Conservation (phyloP, 2,329 filamentous ascomycete genomes). For the Helicocarpus griseus region DNA sequence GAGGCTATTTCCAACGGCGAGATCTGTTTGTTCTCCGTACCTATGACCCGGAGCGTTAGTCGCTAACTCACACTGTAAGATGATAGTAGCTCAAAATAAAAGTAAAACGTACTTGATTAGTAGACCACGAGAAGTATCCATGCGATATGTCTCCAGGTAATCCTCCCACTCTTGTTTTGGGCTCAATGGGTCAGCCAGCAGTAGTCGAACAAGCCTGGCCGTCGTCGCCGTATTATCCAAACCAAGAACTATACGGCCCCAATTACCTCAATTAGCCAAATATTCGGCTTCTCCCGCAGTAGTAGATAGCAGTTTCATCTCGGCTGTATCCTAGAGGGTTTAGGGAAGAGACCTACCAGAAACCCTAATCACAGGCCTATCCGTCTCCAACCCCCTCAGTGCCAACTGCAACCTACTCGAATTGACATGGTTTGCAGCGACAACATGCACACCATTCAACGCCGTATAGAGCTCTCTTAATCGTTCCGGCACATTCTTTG, state of each 20-base stretch:
- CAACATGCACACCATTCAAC: slow-evolving; percentile 41
- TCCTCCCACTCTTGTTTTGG: slow-evolving; percentile 58
- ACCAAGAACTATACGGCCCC: slow-evolving; percentile 36
- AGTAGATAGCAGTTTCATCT: background rate
- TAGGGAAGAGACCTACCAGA: slow-evolving; percentile 34
- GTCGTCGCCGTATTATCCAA: slow-evolving; percentile 42
- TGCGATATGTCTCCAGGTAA: slow-evolving; percentile 43
- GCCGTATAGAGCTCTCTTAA: slow-evolving; percentile 46
- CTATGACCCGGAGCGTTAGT: slow-evolving; percentile 23
- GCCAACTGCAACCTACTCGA: slow-evolving; percentile 51
- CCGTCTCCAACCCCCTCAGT: slow-evolving; percentile 46
- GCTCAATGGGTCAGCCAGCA: slow-evolving; percentile 61
- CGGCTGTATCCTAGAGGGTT: background rate
- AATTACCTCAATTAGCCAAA: background rate
- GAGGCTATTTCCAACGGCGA: slow-evolving; percentile 38
- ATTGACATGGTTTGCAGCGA: slow-evolving; percentile 48
- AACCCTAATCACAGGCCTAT: slow-evolving; percentile 45
- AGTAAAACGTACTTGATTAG: slow-evolving; percentile 47
- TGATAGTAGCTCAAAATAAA: slow-evolving; percentile 53
- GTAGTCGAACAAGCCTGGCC: slow-evolving; percentile 54
- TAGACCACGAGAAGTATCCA: slow-evolving; percentile 45
- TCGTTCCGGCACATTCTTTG: slow-evolving; percentile 42
- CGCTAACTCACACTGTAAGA: slow-evolving; percentile 30
- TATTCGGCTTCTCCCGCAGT: background rate
- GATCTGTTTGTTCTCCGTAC: slow-evolving; percentile 44